Base-by-base conservation (phyloP, 441 rosid genomes). In the Brassica balearica region DNA sequence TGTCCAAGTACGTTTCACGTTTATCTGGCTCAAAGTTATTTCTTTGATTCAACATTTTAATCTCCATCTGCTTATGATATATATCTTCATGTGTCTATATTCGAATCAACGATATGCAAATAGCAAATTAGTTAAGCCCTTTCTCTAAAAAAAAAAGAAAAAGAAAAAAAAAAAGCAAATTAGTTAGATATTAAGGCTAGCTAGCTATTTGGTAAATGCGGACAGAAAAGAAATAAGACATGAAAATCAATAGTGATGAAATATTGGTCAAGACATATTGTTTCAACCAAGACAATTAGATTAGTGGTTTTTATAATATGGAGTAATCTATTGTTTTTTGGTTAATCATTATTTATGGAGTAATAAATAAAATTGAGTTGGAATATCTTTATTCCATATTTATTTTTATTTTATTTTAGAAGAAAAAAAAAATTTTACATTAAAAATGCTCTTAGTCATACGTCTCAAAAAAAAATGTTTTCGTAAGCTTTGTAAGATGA, bases 1-100 rank as follows among this genome's bases (percentile, higher is more conserved):
- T 95, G 99, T 82, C 97, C 97, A 9, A 84, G 99, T 93, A 59
- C 76, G 86, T 79, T 11, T 43, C 53, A 22, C 64, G n/a, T 11
- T 68, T 3, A 43, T 4, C 43, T 48, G 53, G 15, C 53, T 48
- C 55, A 48, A n/a, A 48, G 55, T 48, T 48, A 23, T 23, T 23
- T 23, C 8, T 53, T 48, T 48, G 56, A 4, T n/a, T 48, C 56
- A n/a, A 48, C 56, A n/a, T 48, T n/a, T 46, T 22, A 5, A 19
- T 71, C 63, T 62, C 64, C 4, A 61, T 53, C n/a, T 60, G 48
- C 41, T 23, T 51, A 20, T 74, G 29, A 9, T 48, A n/a, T 75
- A 6, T 63, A 8, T 7, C 51, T 55, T 59, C 25, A 48, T 43
- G 22, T 36, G 74, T 62, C 20, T 61, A 3, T 20, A 8, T 61